phyloP scores from a whole-genome alignment of 306 rosid species.

The Cucurbita pepo region DNA sequence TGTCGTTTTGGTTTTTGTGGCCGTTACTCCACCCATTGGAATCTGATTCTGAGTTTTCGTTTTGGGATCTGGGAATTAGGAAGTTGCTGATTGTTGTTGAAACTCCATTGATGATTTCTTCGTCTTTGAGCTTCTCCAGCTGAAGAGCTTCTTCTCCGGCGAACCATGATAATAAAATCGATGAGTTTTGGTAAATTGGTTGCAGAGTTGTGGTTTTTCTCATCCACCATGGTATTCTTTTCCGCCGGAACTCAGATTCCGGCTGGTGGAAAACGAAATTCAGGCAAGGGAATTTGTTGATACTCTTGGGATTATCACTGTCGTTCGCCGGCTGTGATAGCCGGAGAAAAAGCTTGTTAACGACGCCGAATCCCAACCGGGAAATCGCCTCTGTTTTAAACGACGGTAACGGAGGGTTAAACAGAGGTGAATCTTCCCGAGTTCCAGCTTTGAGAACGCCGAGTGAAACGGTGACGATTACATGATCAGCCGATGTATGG shows the following conservation, averaged over 20 bases:
- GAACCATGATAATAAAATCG: constrained; percentile 71
- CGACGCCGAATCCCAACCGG: constrained; percentile 95
- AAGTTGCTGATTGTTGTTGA: constrained; percentile 45
- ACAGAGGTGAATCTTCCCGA: constrained; percentile 41
- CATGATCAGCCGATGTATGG: constrained; percentile 61
- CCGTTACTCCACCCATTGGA: constrained; percentile 12
- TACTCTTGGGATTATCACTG: background rate
- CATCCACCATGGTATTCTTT: constrained; percentile 89
- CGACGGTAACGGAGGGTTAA: constrained; percentile 65
- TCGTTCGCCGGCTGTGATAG: constrained; percentile 14
- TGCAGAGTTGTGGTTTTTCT: constrained; percentile 60
- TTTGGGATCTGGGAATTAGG: constrained; percentile 13
- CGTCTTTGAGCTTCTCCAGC: constrained; percentile 57
- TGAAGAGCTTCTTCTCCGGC: constrained; percentile 77
- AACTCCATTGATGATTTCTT: constrained; percentile 59
- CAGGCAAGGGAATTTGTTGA: constrained; percentile 34
- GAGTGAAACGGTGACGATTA: constrained; percentile 70
- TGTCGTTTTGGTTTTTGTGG: background rate
- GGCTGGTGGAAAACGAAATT: constrained; percentile 64
- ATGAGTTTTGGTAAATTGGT: constrained; percentile 57
- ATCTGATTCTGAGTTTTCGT: constrained; percentile 13
- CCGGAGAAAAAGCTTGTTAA: constrained; percentile 78
- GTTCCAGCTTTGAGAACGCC: constrained; percentile 86
- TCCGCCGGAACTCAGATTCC: constrained; percentile 40
- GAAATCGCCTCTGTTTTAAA: constrained; percentile 70